These are phyloP conservation scores for Niebla homalea DNA, from an alignment of 495 filamentous ascomycete genomes.

Conservation along the genomic window DNA sequence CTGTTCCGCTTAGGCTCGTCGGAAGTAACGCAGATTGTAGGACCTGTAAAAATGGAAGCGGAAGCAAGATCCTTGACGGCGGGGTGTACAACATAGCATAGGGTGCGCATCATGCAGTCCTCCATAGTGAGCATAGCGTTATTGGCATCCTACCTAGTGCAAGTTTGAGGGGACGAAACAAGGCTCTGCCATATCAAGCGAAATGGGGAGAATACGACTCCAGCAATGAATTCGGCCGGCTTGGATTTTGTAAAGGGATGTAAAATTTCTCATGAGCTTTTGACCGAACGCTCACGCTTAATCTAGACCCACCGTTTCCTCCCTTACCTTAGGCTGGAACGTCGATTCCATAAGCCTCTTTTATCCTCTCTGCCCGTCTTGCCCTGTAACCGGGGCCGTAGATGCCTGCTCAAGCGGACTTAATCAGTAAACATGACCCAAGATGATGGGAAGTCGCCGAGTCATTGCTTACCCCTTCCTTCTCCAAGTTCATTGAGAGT, in stretches of 20 bases:
- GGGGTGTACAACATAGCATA: too few relatives aligned
- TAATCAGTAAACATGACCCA: not conserved
- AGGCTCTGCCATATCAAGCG: not conserved
- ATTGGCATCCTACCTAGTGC: too few relatives aligned
- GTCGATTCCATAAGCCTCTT: conserved; percentile 84
- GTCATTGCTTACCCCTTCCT: conserved; percentile 55
- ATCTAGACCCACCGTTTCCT: not conserved
- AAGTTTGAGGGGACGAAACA: not conserved
- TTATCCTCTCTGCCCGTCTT: conserved; percentile 67
- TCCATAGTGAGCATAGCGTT: too few relatives aligned
- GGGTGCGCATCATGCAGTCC: not conserved
- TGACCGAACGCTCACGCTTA: not conserved
- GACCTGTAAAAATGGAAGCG: too few relatives aligned
- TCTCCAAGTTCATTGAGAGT: conserved; percentile 76
- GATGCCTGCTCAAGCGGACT: conserved; percentile 45
- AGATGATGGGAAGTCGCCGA: not conserved
- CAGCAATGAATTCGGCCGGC: not conserved
- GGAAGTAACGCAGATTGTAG: too few relatives aligned
- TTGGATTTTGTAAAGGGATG: not conserved
- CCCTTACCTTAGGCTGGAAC: conserved; percentile 29
- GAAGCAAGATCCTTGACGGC: too few relatives aligned
- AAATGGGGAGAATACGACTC: not conserved
- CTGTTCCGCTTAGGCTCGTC: too few relatives aligned
- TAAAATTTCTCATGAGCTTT: not conserved
- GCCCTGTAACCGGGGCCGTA: conserved; percentile 76